Evolutionary conservation across 2,329 filamentous ascomycete species (phyloP).

Genomic region (Gnomoniopsis smithogilvyi): DNA sequence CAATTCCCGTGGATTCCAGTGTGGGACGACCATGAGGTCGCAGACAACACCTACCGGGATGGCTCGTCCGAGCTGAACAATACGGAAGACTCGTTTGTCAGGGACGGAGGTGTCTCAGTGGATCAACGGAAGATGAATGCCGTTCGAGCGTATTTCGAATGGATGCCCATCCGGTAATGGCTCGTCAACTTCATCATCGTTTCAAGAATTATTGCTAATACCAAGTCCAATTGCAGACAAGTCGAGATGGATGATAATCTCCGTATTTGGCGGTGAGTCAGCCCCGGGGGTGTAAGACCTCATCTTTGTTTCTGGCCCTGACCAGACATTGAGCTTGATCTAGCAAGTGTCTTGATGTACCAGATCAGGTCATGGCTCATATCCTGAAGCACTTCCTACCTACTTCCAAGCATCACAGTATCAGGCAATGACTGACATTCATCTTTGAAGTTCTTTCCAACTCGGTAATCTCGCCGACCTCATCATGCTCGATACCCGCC

Average conservation of each 20-base stretch:
- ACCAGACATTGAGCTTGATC: too few relatives aligned
- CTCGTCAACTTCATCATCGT: neutral
- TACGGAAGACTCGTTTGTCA: conserved; percentile 62
- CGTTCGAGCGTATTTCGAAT: conserved; percentile 68
- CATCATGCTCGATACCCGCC: conserved; percentile 65
- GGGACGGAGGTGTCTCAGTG: conserved; percentile 58
- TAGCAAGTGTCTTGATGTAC: too few relatives aligned
- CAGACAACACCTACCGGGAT: conserved; percentile 64
- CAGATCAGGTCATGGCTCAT: too few relatives aligned
- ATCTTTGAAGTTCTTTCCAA: conserved; percentile 43
- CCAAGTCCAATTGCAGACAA: conserved; percentile 34
- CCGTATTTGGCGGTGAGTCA: conserved; percentile 55
- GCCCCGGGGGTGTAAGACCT: too few relatives aligned
- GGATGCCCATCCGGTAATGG: conserved; percentile 53
- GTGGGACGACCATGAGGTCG: conserved; percentile 61
- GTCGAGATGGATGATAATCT: conserved; percentile 68
- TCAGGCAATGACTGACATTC: too few relatives aligned
- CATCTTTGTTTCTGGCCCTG: too few relatives aligned
- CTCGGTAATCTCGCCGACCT: conserved; percentile 65
- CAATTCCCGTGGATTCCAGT: conserved; percentile 61
- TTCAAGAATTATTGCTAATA: neutral
- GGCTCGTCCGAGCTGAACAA: conserved; percentile 61
- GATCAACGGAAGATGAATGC: conserved; percentile 73
- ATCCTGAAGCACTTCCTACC: too few relatives aligned
- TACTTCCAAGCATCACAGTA: too few relatives aligned